Conservation (phyloP, 768 basidiomycete species). For the Trametes meyenii region DNA sequence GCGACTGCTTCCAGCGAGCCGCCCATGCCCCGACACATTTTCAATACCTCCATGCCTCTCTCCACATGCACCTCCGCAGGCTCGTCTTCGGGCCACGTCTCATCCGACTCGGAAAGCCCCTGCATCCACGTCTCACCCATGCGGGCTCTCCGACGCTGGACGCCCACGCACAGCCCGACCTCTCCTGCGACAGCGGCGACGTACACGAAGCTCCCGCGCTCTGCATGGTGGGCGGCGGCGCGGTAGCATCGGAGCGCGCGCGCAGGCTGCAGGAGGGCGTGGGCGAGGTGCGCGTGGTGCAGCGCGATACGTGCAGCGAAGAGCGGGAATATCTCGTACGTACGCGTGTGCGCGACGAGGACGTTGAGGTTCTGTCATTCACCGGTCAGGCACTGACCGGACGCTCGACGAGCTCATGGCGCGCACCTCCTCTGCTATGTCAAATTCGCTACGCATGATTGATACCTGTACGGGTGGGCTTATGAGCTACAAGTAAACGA, state of each 20-base stretch:
- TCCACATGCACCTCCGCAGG: slow-evolving; percentile 32
- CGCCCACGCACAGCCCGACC: slow-evolving; percentile 52
- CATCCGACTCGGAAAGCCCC: slow-evolving; percentile 21
- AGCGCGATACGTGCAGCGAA: slow-evolving; percentile 69
- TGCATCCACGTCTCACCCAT: slow-evolving; percentile 23
- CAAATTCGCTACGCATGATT: slow-evolving; percentile 71
- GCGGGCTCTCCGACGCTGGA: slow-evolving; percentile 30
- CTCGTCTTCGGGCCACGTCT: slow-evolving; percentile 30
- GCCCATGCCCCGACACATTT: slow-evolving; percentile 50
- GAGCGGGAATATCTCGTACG: slow-evolving; percentile 51
- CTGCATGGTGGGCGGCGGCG: slow-evolving; percentile 56
- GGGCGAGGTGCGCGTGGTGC: slow-evolving; percentile 73
- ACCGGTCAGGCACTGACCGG: neutral
- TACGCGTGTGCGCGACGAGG: slow-evolving; percentile 66
- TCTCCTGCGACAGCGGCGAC: slow-evolving; percentile 56
- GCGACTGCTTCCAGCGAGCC: slow-evolving; percentile 59
- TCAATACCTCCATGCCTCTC: slow-evolving; percentile 41
- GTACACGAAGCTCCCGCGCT: slow-evolving; percentile 43
- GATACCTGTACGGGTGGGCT: slow-evolving; percentile 50
- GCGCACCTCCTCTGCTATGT: slow-evolving; percentile 59
- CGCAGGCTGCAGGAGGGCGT: slow-evolving; percentile 56
- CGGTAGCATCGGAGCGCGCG: slow-evolving; percentile 65
- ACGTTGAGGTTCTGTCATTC: slow-evolving; percentile 42
- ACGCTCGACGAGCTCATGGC: neutral
- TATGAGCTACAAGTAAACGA: neutral